phyloP scores from a whole-genome alignment of 768 basidiomycete species.

The Calvatia gigantea region DNA sequence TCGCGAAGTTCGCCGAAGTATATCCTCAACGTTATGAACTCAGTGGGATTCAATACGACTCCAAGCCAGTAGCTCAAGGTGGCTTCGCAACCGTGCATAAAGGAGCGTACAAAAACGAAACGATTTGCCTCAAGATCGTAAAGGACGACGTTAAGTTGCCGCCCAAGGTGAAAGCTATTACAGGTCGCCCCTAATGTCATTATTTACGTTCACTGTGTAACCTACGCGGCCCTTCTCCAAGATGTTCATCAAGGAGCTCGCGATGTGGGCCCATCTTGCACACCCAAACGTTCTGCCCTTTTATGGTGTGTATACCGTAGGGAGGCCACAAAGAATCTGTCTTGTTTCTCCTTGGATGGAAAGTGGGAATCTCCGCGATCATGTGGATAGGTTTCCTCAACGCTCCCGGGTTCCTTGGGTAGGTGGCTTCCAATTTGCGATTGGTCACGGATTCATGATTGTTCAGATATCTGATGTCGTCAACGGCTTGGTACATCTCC shows the following conservation, averaged over 20 bases:
- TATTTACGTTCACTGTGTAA: no score
- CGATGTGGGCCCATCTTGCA: slow-evolving; percentile 29
- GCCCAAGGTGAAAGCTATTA: no score
- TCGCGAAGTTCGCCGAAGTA: not conserved
- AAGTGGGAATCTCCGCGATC: slow-evolving; percentile 18
- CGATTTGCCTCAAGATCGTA: not conserved
- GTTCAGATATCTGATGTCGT: not conserved
- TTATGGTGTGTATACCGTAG: slow-evolving; percentile 24
- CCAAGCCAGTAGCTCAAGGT: not conserved
- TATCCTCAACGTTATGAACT: not conserved
- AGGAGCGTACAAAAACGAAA: not conserved
- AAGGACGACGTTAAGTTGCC: no score
- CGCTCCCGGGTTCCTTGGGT: slow-evolving; percentile 15
- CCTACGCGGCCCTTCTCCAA: no score
- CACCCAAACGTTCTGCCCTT: slow-evolving; percentile 34
- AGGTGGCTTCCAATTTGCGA: not conserved
- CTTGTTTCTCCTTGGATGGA: slow-evolving; percentile 21
- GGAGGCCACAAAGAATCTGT: not conserved
- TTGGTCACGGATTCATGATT: not conserved
- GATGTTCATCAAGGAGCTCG: slow-evolving; percentile 21
- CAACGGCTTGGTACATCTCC: not conserved
- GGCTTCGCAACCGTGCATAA: not conserved
- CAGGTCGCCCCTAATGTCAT: slow-evolving; percentile 6
- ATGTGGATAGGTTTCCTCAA: slow-evolving; percentile 6
- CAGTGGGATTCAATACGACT: not conserved